Percentiles rank a stretch among this genome's conserved stretches.
Conservation (phyloP, 129 eudicot genomes). For the Deinandra increscens region DNA sequence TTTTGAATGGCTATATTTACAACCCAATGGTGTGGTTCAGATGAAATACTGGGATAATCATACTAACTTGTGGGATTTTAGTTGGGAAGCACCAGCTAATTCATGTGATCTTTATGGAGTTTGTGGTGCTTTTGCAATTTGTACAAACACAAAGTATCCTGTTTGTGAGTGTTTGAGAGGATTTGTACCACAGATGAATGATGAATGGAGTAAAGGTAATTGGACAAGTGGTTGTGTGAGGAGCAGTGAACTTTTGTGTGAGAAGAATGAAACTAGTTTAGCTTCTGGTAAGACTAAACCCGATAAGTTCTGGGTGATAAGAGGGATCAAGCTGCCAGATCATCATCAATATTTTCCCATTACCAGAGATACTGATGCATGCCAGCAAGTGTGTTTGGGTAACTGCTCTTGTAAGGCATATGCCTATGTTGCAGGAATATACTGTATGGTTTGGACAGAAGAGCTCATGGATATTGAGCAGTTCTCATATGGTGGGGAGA, state of each 20-base stretch:
- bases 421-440: conserved; percentile 36
- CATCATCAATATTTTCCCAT: conserved; percentile 18
- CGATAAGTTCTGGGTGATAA: conserved; percentile 42
- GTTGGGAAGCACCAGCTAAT: conserved; percentile 23
- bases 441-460: conserved; percentile 48
- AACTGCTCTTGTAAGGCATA: conserved; percentile 53
- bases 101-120: conserved; percentile 37
- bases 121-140: conserved; percentile 43
- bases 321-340: conserved; percentile 35
- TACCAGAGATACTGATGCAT: conserved; percentile 12
- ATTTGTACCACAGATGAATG: conserved; percentile 40
- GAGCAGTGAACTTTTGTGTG: conserved; percentile 32
- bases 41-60: background rate
- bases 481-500: conserved; percentile 32
- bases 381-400: conserved; percentile 31
- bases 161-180: conserved; percentile 41
- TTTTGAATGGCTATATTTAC: background rate
- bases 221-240: conserved; percentile 45
- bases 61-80: conserved; percentile 11
- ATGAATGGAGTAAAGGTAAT: conserved; percentile 23
- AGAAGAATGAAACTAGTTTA: conserved; percentile 23
- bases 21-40: conserved; percentile 21
- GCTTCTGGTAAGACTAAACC: conserved; percentile 19
- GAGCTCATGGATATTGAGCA: conserved; percentile 37
- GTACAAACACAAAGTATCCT: conserved; percentile 19